These are phyloP conservation scores for rapeseed (Brassica napus) DNA, from an alignment of 345 rosid species.

Conservation along the genomic window DNA sequence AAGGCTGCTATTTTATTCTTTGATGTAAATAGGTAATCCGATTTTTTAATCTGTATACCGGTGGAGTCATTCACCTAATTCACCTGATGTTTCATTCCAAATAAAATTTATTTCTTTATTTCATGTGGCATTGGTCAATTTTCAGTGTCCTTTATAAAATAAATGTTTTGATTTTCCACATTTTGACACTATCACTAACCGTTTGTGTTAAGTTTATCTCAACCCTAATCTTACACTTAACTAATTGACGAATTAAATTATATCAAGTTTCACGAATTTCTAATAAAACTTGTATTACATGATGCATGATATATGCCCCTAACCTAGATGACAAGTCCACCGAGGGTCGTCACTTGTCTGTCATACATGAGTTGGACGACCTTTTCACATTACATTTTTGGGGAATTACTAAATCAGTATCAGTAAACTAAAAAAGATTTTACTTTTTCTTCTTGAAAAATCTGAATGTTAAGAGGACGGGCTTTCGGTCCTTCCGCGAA, in stretches of 20 bases:
- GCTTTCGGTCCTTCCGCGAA: too few species aligned
- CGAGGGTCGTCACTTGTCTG: not conserved
- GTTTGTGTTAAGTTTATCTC: not conserved
- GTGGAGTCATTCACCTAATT: conserved; percentile 22
- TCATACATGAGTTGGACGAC: not conserved
- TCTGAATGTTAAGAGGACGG: too few species aligned
- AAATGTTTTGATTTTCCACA: not conserved
- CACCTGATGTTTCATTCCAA: conserved; percentile 20
- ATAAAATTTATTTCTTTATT: not conserved
- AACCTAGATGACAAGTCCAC: not conserved
- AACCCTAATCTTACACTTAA: not conserved
- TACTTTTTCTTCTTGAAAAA: not conserved
- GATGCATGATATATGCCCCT: not conserved
- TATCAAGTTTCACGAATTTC: not conserved
- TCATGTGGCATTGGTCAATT: not conserved
- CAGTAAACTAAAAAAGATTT: not conserved
- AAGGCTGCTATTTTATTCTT: conserved; percentile 26
- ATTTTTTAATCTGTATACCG: not conserved
- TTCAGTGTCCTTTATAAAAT: not conserved
- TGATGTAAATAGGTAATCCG: not conserved
- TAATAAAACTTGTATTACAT: not conserved
- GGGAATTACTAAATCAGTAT: not conserved
- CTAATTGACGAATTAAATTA: not conserved
- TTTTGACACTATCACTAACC: not conserved
- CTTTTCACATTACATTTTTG: not conserved